Evolutionary conservation across 1,284 basidiomycete genomes (phyloP).

Genomic region (Cryptococcus sp.): DNA sequence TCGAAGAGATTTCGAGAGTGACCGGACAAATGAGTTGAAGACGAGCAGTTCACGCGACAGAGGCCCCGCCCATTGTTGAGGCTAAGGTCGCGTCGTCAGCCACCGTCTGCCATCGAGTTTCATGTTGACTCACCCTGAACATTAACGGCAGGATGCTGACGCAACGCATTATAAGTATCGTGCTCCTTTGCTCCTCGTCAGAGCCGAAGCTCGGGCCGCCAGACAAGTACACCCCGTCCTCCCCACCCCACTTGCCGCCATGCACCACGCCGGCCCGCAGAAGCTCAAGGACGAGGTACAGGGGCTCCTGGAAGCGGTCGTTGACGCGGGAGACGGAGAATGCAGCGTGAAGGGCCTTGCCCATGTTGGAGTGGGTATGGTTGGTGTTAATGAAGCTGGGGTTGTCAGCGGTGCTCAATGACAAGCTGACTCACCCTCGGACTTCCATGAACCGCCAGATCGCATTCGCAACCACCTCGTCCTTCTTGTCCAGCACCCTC

Average conservation of each 20-base stretch:
- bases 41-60: constrained; percentile 92
- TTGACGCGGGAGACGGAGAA: constrained; percentile 75
- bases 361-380: constrained; percentile 84
- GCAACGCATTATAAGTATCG: constrained; percentile 93
- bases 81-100: constrained; percentile 48
- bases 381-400: constrained; percentile 70
- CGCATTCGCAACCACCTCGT: constrained; percentile 96
- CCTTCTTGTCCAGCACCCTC: constrained; percentile 84
- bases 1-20: constrained; percentile 82
- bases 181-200: constrained; percentile 87
- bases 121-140: constrained; percentile 67
- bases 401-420: constrained; percentile 2
- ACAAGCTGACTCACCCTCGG: constrained; percentile 63
- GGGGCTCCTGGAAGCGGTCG: constrained; percentile 96
- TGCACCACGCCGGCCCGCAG: constrained; percentile 93
- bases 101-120: not conserved
- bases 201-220: constrained; percentile 90
- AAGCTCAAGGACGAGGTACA: constrained; percentile 89
- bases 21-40: constrained; percentile 95
- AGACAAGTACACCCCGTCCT: constrained; percentile 63
- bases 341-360: constrained; percentile 82
- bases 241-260: constrained; percentile 81
- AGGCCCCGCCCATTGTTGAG: constrained; percentile 87
- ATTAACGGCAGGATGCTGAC: constrained; percentile 88
- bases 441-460: constrained; percentile 98